Base-by-base conservation (phyloP, 805 yeast genomes). In the Nakazawaea wyomingensis region DNA sequence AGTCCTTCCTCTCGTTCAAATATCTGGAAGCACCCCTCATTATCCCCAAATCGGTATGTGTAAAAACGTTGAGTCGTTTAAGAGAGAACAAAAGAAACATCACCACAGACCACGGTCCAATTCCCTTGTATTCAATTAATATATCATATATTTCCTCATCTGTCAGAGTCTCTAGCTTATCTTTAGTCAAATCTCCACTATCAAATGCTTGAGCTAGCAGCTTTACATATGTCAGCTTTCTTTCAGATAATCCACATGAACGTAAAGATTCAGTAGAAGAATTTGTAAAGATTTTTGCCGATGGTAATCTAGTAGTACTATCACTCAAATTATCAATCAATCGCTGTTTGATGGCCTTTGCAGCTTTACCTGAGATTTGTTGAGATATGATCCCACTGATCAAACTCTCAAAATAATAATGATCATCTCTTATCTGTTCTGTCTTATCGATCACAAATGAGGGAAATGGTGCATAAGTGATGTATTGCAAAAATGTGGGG, bases 61-160 rank as follows among this genome's bases (percentile, higher is more conserved):
- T 82, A 58, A 87, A 87, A 0, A 86, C 76, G 57, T 90, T 81
- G 55, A 76, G 56, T 44, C 85, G 71, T 20, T 71, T 72, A 35
- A 89, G 62, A 1, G 85, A 83, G 55, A 87, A 87, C 18, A 82
- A 55, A 14, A 85, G 61, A 60, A 88, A 90, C 96, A 90, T 90
- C 43, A 83, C 84, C 0, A 93, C 90, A 4, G 89, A 78, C 98
- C 98, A 90, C 1, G 72, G 71, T 0, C 93, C 95, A 14, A 85
- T 73, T 0, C 95, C 95, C 53, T 84, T 83, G 48, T 84, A 64
- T 20, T 57, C 57, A 0, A 74, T 71, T 41, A 82, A 59, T 45
- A 71, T 73, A 16, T 68, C 68, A 1, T 72, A 54, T 13, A 83
- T 61, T 18, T 65, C 77, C 2, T 73, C 74, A 37, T 74, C 68